A percentile compares a stretch with the other conserved stretches of the same genome.
Evolutionary conservation across 139 green algal genomes (phyloP).

Genomic region (Bryopsis sp.): DNA sequence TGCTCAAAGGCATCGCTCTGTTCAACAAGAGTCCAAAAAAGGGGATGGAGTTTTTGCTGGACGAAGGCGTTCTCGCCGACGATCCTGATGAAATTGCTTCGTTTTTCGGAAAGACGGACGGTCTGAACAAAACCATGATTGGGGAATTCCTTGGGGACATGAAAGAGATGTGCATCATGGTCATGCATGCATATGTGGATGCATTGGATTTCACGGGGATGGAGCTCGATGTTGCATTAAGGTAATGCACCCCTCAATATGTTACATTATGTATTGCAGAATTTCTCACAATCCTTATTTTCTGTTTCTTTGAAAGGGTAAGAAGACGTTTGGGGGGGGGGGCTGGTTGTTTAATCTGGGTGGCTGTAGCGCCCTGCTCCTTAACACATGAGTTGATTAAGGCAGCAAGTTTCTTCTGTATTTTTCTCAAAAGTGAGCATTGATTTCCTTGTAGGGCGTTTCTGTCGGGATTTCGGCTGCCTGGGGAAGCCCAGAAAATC

Average conservation of each 20-base stretch:
- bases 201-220: slow-evolving; percentile 73
- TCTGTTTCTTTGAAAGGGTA: too few relatives aligned
- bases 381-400: too few relatives aligned
- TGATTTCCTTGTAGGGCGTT: slow-evolving; percentile 47
- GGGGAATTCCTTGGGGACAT: slow-evolving; percentile 94
- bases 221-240: slow-evolving; percentile 78
- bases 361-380: too few relatives aligned
- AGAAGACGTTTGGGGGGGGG: too few relatives aligned
- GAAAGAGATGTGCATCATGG: slow-evolving; percentile 79
- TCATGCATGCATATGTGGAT: slow-evolving; percentile 98
- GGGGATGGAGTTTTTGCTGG: slow-evolving; percentile 68
- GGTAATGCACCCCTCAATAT: too few relatives aligned
- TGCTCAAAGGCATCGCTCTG: slow-evolving; percentile 70
- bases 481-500: slow-evolving; percentile 99
- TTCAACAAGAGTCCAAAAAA: slow-evolving; percentile 99
- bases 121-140: slow-evolving; percentile 88
- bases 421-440: too few relatives aligned
- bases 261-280: too few relatives aligned
- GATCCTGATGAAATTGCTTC: slow-evolving; percentile 53
- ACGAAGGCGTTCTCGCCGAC: slow-evolving; percentile 26
- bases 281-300: too few relatives aligned
- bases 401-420: too few relatives aligned
- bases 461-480: slow-evolving; percentile 67
- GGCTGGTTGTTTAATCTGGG: too few relatives aligned
- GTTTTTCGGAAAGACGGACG: slow-evolving; percentile 58